Evolutionary conservation across 495 filamentous ascomycete genomes (phyloP).

Genomic region (Aspergillus ostianus): DNA sequence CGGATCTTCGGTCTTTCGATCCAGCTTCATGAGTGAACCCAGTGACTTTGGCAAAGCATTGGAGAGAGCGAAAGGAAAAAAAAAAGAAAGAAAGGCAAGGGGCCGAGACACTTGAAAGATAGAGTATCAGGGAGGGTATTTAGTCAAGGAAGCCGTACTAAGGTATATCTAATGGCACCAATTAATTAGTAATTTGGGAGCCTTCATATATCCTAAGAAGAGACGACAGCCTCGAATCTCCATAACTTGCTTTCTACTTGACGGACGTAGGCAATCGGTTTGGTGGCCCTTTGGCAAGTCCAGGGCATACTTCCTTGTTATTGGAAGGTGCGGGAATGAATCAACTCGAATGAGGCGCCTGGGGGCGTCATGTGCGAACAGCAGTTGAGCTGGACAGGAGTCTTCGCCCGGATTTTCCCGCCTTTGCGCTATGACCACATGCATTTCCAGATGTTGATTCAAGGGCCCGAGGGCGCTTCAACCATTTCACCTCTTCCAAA

Average conservation of each 20-base stretch:
- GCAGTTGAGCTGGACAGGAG: background rate
- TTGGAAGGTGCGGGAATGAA: background rate
- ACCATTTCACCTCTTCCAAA: conserved; percentile 23
- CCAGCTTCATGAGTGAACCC: too few species aligned
- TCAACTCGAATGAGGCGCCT: background rate
- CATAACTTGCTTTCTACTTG: background rate
- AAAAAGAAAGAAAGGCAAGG: too few species aligned
- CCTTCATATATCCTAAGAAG: background rate
- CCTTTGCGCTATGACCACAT: background rate
- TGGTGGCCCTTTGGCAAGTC: background rate
- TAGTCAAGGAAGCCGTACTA: too few species aligned
- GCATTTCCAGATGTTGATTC: conserved; percentile 6
- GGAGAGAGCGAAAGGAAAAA: too few species aligned
- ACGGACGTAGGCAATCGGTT: background rate
- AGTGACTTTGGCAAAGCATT: too few species aligned
- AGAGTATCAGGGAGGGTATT: too few species aligned
- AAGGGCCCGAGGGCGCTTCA: conserved; percentile 15
- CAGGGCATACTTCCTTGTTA: background rate
- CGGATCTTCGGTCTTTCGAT: too few species aligned
- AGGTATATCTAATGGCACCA: too few species aligned
- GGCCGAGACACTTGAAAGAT: too few species aligned
- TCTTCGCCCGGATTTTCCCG: background rate
- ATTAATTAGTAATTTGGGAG: background rate
- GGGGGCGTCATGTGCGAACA: background rate
- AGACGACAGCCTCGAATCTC: background rate